Percentiles rank a stretch among this genome's conserved stretches.
Evolutionary conservation across 768 basidiomycete genomes (phyloP).

Genomic region (Mrakia hoshinonis): DNA sequence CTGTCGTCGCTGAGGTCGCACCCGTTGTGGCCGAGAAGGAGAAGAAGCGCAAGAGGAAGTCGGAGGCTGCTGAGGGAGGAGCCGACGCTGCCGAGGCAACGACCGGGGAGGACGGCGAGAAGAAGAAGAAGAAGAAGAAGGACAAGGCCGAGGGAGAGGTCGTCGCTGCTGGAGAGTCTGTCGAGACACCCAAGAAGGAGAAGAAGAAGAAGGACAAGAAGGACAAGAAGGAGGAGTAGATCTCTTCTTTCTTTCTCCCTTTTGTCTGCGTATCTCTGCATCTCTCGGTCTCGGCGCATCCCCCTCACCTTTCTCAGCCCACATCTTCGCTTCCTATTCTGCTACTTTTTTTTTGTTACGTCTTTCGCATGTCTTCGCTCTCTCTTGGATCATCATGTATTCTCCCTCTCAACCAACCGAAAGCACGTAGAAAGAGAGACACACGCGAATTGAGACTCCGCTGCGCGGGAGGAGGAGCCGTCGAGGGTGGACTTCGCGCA

Average conservation of each 20-base stretch:
- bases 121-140: slow-evolving; percentile 44
- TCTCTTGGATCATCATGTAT: not conserved
- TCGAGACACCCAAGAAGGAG: slow-evolving; percentile 36
- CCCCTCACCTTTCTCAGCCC: not conserved
- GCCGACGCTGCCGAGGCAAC: slow-evolving; percentile 1
- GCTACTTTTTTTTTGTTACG: not conserved
- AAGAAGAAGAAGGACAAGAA: slow-evolving; percentile 46
- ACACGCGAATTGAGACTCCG: not conserved
- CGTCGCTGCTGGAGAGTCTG: slow-evolving; percentile 44
- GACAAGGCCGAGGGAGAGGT: slow-evolving; percentile 45
- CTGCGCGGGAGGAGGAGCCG: no score
- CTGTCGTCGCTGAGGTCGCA: slow-evolving; percentile 38
- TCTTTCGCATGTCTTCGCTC: not conserved
- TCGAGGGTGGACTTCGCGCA: no score
- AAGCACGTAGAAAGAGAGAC: not conserved
- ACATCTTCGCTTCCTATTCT: not conserved
- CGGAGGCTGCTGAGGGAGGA: slow-evolving; percentile 27
- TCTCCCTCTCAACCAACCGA: not conserved
- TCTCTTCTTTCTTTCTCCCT: not conserved
- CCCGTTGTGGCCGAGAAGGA: slow-evolving; percentile 43
- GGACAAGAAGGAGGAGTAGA: slow-evolving; percentile 29
- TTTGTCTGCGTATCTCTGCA: not conserved
- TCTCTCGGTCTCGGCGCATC: not conserved
- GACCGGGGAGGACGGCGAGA: slow-evolving; percentile 29
- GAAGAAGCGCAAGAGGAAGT: slow-evolving; percentile 69